Evolutionary conservation across 768 basidiomycete genomes (phyloP).

Genomic region (Mycena polygramma): DNA sequence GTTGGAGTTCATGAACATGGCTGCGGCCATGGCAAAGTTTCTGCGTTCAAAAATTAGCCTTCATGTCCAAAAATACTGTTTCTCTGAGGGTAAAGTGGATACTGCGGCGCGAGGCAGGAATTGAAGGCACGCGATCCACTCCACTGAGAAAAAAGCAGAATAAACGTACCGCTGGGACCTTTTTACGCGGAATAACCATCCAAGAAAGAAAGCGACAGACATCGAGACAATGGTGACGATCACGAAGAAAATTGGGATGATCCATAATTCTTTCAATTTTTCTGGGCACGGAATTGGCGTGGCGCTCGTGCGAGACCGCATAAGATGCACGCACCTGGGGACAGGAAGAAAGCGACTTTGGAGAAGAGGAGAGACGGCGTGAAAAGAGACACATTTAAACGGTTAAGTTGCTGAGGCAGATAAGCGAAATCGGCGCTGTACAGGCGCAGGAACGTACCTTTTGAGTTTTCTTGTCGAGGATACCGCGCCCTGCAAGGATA

Average conservation of each 20-base stretch:
- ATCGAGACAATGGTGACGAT: conserved; percentile 83
- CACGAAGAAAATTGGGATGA: conserved; percentile 88
- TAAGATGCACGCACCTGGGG: conserved; percentile 67
- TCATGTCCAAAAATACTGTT: conserved; percentile 1
- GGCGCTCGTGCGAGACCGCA: not conserved
- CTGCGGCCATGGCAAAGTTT: conserved; percentile 83
- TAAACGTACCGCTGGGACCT: conserved; percentile 78
- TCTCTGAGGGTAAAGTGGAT: not conserved
- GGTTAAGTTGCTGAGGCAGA: conserved; percentile 76
- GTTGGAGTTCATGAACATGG: conserved; percentile 96
- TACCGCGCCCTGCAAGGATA: conserved; percentile 79
- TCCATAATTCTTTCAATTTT: conserved; percentile 86
- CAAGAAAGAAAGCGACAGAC: conserved; percentile 72
- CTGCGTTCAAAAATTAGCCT: conserved; percentile 49
- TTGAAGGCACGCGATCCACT: no score
- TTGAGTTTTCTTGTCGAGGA: conserved; percentile 91
- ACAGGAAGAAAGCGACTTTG: conserved; percentile 93
- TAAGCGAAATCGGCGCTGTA: conserved; percentile 18
- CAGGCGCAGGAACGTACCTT: conserved; percentile 64
- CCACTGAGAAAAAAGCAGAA: not conserved
- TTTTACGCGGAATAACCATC: conserved; percentile 74
- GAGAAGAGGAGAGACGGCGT: conserved; percentile 91
- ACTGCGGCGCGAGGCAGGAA: not conserved
- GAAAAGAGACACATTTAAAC: conserved; percentile 90
- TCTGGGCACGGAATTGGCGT: conserved; percentile 51